phyloP scores from a whole-genome alignment of 805 yeast species.

The Candida nonsorbophila region DNA sequence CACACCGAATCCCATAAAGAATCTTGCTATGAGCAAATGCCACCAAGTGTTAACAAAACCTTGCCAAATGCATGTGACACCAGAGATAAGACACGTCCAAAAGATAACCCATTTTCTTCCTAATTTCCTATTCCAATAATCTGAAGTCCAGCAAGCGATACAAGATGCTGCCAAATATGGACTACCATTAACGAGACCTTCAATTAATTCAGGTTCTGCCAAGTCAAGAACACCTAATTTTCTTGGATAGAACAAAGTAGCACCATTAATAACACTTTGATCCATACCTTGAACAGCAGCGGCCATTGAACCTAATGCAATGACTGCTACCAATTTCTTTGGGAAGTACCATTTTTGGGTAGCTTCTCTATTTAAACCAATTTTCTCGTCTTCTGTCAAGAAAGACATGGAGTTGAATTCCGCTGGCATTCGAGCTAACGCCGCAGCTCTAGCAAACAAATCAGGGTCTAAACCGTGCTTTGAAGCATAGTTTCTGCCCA shows the following conservation, averaged over 20 bases:
- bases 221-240: slow-evolving; percentile 43
- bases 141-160: slow-evolving; percentile 59
- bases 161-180: slow-evolving; percentile 60
- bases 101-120: slow-evolving; percentile 63
- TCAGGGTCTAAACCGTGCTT: slow-evolving; percentile 52
- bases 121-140: slow-evolving; percentile 42
- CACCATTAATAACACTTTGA: slow-evolving; percentile 66
- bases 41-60: slow-evolving; percentile 58
- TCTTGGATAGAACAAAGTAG: slow-evolving; percentile 55
- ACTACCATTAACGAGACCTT: slow-evolving; percentile 59
- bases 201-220: slow-evolving; percentile 49
- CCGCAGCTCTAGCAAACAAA: slow-evolving; percentile 57
- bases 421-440: slow-evolving; percentile 51
- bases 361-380: slow-evolving; percentile 45
- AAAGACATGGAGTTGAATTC: slow-evolving; percentile 54
- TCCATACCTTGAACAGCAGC: slow-evolving; percentile 77
- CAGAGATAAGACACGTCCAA: slow-evolving; percentile 54
- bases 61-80: slow-evolving; percentile 62
- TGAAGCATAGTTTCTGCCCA: slow-evolving; percentile 64
- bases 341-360: slow-evolving; percentile 41
- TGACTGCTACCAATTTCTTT: slow-evolving; percentile 44
- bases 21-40: slow-evolving; percentile 55
- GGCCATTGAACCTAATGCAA: slow-evolving; percentile 59
- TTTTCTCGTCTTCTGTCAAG: slow-evolving; percentile 37
- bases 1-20: slow-evolving; percentile 58